Base-by-base conservation (phyloP, 148 eudicot species). In the Vaccinium macrocarpon region DNA sequence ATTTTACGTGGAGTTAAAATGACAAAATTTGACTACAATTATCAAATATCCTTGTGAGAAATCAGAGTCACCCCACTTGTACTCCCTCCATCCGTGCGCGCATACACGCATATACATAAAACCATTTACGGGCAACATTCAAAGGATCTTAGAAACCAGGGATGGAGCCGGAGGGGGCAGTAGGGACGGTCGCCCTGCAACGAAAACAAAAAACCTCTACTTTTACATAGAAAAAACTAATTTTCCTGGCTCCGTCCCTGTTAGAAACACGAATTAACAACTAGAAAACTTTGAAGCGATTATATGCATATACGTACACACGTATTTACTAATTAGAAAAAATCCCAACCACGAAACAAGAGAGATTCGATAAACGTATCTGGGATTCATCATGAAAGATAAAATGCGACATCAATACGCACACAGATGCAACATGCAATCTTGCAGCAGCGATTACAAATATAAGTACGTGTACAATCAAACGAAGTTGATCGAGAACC, bases 401-500 rank as follows among this genome's bases (percentile, higher is more conserved):
- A 61, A 25, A 61, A 21, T 21, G 68, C n/a, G 8, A 21, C 68
- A 61, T n/a, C 68, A n/a, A 61, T 61, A 21, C 25, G 25, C 21
- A 27, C 73, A 13, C 73, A 68, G 73, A 68, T 27, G 38, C 73
- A 13, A 12, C 73, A 13, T 68, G 73, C 73, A 12, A 27, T 68
- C 38, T 35, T 66, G 72, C 35, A 2, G 70, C 2, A 64, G 70
- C 23, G 70, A 64, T 64, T 9, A 64, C 29, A 51, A 51, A 8
- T 42, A 42, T 8, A 51, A 11, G 2, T 51, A 51, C 2, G 53
- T 51, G 10, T 11, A 51, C 53, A 51, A 51, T 51, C 53, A 51
- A 51, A 8, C 53, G 53, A 51, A 51, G 53, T 51, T 13, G 53
- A 51, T 51, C 12, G 12, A 8, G 53, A 51, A 74, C 97, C 98